phyloP scores from a whole-genome alignment of 2,329 filamentous ascomycete genomes.

The Cercospora sp. region DNA sequence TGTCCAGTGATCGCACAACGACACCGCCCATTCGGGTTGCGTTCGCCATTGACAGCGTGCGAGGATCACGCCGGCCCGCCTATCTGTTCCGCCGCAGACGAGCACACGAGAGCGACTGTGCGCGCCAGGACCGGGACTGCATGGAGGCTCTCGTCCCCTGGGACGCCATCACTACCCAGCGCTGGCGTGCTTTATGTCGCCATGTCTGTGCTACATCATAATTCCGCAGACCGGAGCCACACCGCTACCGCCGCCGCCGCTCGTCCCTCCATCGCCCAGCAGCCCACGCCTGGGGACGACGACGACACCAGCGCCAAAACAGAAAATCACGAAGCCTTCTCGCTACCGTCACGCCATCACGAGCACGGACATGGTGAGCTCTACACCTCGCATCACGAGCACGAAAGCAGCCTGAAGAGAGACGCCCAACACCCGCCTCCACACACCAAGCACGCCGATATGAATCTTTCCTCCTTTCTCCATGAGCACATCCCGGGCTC shows the following conservation, averaged over 20 bases:
- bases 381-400: conserved; percentile 36
- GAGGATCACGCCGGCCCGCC: background rate
- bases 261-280: background rate
- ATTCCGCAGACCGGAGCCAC: background rate
- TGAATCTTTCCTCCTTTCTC: conserved; percentile 84
- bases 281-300: conserved; percentile 12
- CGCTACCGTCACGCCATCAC: conserved; percentile 13
- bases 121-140: background rate
- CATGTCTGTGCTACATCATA: conserved; percentile 3
- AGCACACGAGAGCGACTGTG: background rate
- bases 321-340: conserved; percentile 5
- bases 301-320: conserved; percentile 20
- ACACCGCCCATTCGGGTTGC: background rate
- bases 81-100: background rate
- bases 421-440: conserved; percentile 42
- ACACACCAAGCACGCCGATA: conserved; percentile 64
- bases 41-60: background rate
- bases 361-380: conserved; percentile 33
- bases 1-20: background rate
- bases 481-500: conserved; percentile 85
- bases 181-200: conserved; percentile 4
- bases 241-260: background rate
- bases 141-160: background rate
- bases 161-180: background rate
- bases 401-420: conserved; percentile 32